Conservation (phyloP, 176 grass and related monocot species). For the Lolium perenne region DNA sequence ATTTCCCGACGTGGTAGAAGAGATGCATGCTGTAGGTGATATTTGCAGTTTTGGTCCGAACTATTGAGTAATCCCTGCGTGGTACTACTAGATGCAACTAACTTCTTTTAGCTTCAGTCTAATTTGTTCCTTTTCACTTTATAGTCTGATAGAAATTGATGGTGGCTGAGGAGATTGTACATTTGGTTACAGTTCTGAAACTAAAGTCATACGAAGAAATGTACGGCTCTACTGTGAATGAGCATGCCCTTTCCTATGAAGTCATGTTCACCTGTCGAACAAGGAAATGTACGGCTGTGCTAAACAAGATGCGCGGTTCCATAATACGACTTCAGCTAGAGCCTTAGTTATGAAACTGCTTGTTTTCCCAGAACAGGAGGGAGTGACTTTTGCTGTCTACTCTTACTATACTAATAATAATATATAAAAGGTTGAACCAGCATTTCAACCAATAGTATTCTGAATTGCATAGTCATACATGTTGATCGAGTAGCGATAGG, state of each 20-base stretch:
- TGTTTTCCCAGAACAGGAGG: too few relatives aligned
- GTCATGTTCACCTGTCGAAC: background rate
- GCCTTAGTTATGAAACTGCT: too few relatives aligned
- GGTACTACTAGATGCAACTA: background rate
- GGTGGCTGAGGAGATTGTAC: background rate
- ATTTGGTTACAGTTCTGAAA: background rate
- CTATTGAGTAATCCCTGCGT: background rate
- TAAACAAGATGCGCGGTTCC: too few relatives aligned
- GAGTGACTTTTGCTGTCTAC: too few relatives aligned
- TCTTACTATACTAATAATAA: too few relatives aligned
- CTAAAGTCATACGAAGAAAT: background rate
- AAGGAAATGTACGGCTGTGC: too few relatives aligned
- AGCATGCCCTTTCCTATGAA: background rate
- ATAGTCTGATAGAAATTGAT: background rate
- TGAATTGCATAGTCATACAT: too few relatives aligned
- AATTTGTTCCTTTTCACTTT: background rate
- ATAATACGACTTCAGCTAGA: too few relatives aligned
- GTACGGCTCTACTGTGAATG: background rate
- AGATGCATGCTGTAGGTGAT: constrained; percentile 7
- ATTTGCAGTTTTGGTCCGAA: background rate
- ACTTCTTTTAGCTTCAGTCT: background rate
- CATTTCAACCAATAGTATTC: background rate
- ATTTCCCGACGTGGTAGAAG: background rate
- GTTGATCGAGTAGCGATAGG: too few relatives aligned
- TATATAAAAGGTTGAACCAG: constrained; percentile 68